phyloP scores from a whole-genome alignment of 352 stramenopile genomes.

The Phytopythium litorale region DNA sequence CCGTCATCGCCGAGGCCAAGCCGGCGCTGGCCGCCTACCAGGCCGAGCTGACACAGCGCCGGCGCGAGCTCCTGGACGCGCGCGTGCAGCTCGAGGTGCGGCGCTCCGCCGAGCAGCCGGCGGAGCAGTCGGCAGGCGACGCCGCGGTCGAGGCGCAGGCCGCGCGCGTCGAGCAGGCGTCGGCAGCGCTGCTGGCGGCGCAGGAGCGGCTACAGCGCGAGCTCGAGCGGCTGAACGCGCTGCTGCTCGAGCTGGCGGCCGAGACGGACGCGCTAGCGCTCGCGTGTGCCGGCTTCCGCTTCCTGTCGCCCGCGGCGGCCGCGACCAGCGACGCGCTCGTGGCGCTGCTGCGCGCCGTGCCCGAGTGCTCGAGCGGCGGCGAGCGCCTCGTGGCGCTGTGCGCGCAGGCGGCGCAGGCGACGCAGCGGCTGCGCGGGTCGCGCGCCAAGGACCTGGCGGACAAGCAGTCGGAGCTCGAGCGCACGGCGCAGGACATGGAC shows the following conservation, averaged over 20 bases:
- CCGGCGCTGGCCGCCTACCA: constrained; percentile 25
- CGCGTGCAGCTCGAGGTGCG: constrained; percentile 41
- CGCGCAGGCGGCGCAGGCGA: constrained; percentile 37
- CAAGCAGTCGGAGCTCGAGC: constrained; percentile 53
- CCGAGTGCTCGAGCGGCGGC: constrained; percentile 42
- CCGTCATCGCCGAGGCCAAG: constrained; percentile 40
- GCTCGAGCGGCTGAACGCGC: constrained; percentile 39
- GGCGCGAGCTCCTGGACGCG: constrained; percentile 40
- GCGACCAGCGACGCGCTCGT: constrained; percentile 20
- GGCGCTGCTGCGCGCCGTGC: constrained; percentile 26
- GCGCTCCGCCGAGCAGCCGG: background rate
- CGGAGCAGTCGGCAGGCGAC: background rate
- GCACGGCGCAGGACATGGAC: constrained; percentile 53
- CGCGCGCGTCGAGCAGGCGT: constrained; percentile 34
- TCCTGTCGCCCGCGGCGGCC: constrained; percentile 23
- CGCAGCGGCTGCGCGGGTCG: constrained; percentile 42
- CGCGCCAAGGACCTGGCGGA: constrained; percentile 41
- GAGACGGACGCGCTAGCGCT: constrained; percentile 45
- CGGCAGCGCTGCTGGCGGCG: constrained; percentile 32
- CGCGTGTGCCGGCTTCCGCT: constrained; percentile 26
- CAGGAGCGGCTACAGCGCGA: constrained; percentile 45
- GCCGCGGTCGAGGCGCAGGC: constrained; percentile 9
- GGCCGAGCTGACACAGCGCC: constrained; percentile 28
- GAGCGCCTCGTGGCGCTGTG: constrained; percentile 43
- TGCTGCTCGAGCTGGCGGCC: constrained; percentile 35